These are phyloP conservation scores for Saccharata proteae DNA, from an alignment of 2,329 filamentous ascomycete species.

Conservation along the genomic window DNA sequence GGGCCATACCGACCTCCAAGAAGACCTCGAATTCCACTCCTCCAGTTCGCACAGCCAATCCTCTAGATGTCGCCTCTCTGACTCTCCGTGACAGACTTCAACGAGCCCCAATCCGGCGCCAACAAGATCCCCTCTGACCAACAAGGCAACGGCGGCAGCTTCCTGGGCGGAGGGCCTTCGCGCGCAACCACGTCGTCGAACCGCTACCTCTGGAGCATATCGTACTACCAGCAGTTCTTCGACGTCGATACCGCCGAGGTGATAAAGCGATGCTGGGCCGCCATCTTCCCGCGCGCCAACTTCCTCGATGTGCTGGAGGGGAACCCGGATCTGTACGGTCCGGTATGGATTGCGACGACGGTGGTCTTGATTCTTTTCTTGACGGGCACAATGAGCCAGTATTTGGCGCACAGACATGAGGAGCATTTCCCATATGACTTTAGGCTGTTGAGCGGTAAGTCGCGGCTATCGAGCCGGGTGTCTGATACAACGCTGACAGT, in stretches of 20 bases:
- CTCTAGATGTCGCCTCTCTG: neutral
- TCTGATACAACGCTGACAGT: constrained; percentile 1
- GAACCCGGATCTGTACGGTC: constrained; percentile 92
- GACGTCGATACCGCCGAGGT: constrained; percentile 93
- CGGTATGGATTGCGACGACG: constrained; percentile 97
- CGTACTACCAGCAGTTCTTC: constrained; percentile 96
- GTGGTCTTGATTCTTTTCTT: constrained; percentile 92
- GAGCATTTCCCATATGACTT: constrained; percentile 86
- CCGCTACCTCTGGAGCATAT: constrained; percentile 81
- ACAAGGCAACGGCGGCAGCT: constrained; percentile 15
- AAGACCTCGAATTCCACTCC: constrained; percentile 97
- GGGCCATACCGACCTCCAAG: constrained; percentile 94
- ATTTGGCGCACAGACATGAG: constrained; percentile 56
- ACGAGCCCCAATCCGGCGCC: constrained; percentile 37
- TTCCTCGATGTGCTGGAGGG: constrained; percentile 96
- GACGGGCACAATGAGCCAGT: constrained; percentile 89
- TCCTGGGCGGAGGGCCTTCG: constrained; percentile 16
- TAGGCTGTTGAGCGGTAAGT: constrained; percentile 64
- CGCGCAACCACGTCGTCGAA: constrained; percentile 44
- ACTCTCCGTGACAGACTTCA: constrained; percentile 46
- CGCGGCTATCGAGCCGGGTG: neutral
- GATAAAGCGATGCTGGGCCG: constrained; percentile 70
- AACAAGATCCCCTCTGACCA: constrained; percentile 36
- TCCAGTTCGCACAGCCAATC: constrained; percentile 49
- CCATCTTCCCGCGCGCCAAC: constrained; percentile 83